phyloP scores from a whole-genome alignment of 1,284 basidiomycete genomes.

The Austropuccinia psidii region DNA sequence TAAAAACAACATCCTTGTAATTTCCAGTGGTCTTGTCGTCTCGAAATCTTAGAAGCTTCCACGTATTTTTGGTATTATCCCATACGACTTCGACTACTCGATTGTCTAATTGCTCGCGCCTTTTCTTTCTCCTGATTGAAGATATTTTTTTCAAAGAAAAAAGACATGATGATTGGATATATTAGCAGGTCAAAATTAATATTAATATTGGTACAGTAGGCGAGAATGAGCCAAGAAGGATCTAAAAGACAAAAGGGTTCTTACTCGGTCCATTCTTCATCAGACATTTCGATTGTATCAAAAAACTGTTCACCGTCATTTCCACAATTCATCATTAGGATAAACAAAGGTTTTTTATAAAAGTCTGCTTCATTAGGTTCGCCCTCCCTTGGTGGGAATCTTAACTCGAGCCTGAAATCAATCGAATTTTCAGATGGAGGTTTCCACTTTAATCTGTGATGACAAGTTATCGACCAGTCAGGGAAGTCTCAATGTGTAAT shows the following conservation, averaged over 20 bases:
- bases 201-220: not conserved
- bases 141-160: not conserved
- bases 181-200: not conserved
- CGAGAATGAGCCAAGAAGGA: not conserved
- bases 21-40: constrained; percentile 88
- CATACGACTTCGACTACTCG: constrained; percentile 89
- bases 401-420: constrained; percentile 88
- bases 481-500: not conserved
- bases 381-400: constrained; percentile 65
- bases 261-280: constrained; percentile 86
- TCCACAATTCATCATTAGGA: constrained; percentile 53
- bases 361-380: constrained; percentile 64
- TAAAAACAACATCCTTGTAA: constrained; percentile 69
- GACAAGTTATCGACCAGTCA: not conserved
- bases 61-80: constrained; percentile 60
- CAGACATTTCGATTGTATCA: constrained; percentile 75
- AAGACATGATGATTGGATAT: no score
- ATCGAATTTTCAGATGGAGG: constrained; percentile 96
- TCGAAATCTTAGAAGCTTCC: constrained; percentile 83
- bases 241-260: no score
- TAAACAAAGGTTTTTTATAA: constrained; percentile 73
- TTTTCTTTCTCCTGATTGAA: constrained; percentile 69
- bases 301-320: constrained; percentile 66
- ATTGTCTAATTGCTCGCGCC: constrained; percentile 82
- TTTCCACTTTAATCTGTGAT: constrained; percentile 90